Base-by-base conservation (phyloP, 1,284 basidiomycete genomes). In the Melampsora occidentalis region DNA sequence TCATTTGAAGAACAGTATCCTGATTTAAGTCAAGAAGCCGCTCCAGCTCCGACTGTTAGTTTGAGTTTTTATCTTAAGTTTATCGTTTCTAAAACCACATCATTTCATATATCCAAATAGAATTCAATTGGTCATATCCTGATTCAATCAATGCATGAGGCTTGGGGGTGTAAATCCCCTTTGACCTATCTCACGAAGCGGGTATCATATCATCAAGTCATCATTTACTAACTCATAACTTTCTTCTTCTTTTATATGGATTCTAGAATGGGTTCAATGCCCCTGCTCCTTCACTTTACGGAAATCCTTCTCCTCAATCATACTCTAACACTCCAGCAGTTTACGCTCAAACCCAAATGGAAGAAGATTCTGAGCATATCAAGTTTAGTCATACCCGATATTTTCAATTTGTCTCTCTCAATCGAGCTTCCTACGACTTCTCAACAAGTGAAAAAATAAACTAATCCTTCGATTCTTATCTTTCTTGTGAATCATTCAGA, bases 291-390 rank as follows among this genome's bases (percentile, higher is more conserved):
- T 82, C 90, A 62, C 53, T 83, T 81, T 85, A 87, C 79, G 63
- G 84, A 84, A 78, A 69, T 78, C 77, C 81, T 82, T 76, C 83
- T 81, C 49, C 81, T 82, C 39, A 78, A 82, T 12, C 65, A 66
- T 46, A 72, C 72, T 51, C 72, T 75, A 51, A 66, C 69, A 51
- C 64, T 53, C 33, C 69, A 48, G 22, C 69, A 69, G 28, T 66
- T 35, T 62, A 71, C 63, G 35, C 71, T 71, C 10, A 67, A 67
- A 67, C 72, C 68, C 77, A 81, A 25, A 78, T 81, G 18, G 91
- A 94, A 82, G 92, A 94, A 35, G 94, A 97, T 81, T 91, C 93
- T 0, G 89, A 94, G 81, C 91, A 92, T 46, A 94, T 96, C 86
- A 90, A 87, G 90, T 91, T 46, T 79, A 71, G 87, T 83, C 22